A percentile compares a stretch with the other conserved stretches of the same genome.
Conservation (phyloP, 371 early-diverging fungal species). For the Mucor circinelloides region DNA sequence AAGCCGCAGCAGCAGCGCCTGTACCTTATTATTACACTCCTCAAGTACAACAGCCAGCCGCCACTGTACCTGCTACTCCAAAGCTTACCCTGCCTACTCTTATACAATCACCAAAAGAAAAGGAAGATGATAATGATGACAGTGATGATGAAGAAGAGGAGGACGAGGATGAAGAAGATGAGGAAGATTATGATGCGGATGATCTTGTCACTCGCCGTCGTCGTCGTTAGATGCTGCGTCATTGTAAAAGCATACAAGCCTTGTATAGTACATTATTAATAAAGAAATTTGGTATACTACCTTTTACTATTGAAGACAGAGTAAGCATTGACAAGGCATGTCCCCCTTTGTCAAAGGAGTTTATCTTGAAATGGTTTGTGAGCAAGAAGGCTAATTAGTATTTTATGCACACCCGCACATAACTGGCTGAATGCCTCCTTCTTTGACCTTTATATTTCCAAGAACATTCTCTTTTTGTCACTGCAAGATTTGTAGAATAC, state of each 20-base stretch:
- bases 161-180: not conserved
- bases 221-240: not conserved
- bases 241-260: not conserved
- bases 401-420: no score
- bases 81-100: not conserved
- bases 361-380: no score
- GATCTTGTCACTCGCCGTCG: not conserved
- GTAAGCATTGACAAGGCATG: no score
- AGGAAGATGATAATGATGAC: not conserved
- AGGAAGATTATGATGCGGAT: not conserved
- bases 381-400: no score
- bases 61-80: not conserved
- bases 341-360: no score
- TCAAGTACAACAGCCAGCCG: not conserved
- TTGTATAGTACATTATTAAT: not conserved
- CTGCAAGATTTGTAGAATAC: no score
- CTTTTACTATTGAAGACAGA: no score
- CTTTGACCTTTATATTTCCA: no score
- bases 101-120: not conserved
- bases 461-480: no score
- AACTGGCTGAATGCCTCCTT: no score
- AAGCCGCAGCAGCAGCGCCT: not conserved
- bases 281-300: not conserved
- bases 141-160: not conserved
- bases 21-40: not conserved